Base-by-base conservation (phyloP, 2,329 filamentous ascomycete species). In the Phialocephala subalpina region DNA sequence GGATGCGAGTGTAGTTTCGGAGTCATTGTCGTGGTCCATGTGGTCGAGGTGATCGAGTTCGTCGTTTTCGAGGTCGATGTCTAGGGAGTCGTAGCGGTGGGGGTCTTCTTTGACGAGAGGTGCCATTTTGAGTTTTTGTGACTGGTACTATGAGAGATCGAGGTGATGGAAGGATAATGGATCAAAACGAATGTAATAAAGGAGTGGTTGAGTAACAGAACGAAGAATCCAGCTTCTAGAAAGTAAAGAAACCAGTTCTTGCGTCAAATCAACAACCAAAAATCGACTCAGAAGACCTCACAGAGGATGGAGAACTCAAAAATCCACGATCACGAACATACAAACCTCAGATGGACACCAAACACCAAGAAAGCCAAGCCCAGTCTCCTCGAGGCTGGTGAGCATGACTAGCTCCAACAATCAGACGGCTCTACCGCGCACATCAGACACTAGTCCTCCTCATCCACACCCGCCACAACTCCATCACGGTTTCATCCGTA, bases 1-100 rank as follows among this genome's bases (percentile, higher is more conserved):
- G 2, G 69, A 72, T 8, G 70, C 69, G 33, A 74, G 71, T 2
- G 73, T 74, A 2, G 73, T 70, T 36, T 74, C 73, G 12, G 72
- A 75, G 22, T 73, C 73, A 20, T 70, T 65, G 29, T 67, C 47
- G 20, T 22, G 1, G 22, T 42, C 38, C 12, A 42, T 42, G 38
- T 42, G 12, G 18, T 42, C 18, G 38, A 42, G 38, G 38, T 14
- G 12, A 14, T 42, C 38, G 38, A 42, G 38, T 14, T 33, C 29
- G 29, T 42, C 40, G 27, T 60, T 56, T 27, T 64, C 52, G 18
- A 58, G 59, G 25, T 62, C 45, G 45, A 58, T 47, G 27, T 58
- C 27, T 16, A 59, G 59, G 20, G 62, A 40, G 16, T 60, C 25
- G 20, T 64, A 61, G 42, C 29, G 56, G 9, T 33, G 29, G 11